These are phyloP conservation scores for Croton setiger DNA, from an alignment of 441 rosid genomes.

Conservation along the genomic window DNA sequence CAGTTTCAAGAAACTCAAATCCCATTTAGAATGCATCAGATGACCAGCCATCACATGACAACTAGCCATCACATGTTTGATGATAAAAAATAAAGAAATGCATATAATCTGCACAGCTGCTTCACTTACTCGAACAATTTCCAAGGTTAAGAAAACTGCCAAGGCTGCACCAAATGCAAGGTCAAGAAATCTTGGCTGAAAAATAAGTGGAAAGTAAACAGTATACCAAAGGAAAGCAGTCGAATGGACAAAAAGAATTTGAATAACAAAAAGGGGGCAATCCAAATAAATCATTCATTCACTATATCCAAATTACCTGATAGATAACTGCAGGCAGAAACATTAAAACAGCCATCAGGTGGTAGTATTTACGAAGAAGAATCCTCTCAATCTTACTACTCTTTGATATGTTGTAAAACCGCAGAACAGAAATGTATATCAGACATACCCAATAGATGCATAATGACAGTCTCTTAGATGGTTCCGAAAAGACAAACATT, in stretches of 20 bases:
- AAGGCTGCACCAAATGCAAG: constrained; percentile 96
- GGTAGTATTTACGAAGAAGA: constrained; percentile 95
- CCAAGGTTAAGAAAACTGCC: constrained; percentile 72
- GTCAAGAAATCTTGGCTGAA: constrained; percentile 90
- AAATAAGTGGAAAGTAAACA: constrained; percentile 25
- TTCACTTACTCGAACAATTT: constrained; percentile 83
- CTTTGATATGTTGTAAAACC: constrained; percentile 82
- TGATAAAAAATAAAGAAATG: not conserved
- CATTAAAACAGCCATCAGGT: constrained; percentile 95
- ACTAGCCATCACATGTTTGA: not conserved
- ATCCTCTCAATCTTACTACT: constrained; percentile 89
- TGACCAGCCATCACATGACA: not conserved
- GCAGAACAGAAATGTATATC: constrained; percentile 61
- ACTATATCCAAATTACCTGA: constrained; percentile 55
- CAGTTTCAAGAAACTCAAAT: not conserved
- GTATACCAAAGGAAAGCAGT: not conserved
- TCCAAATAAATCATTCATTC: not conserved
- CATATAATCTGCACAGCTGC: not conserved
- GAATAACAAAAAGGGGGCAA: not conserved
- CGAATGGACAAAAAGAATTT: not conserved
- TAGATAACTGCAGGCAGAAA: constrained; percentile 92
- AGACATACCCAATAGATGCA: constrained; percentile 77
- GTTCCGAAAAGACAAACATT: constrained; percentile 71
- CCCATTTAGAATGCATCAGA: not conserved
- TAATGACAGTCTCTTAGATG: constrained; percentile 68